These are phyloP conservation scores for Colletotrichum trifolii DNA, from an alignment of 2,329 filamentous ascomycete genomes.

Conservation along the genomic window DNA sequence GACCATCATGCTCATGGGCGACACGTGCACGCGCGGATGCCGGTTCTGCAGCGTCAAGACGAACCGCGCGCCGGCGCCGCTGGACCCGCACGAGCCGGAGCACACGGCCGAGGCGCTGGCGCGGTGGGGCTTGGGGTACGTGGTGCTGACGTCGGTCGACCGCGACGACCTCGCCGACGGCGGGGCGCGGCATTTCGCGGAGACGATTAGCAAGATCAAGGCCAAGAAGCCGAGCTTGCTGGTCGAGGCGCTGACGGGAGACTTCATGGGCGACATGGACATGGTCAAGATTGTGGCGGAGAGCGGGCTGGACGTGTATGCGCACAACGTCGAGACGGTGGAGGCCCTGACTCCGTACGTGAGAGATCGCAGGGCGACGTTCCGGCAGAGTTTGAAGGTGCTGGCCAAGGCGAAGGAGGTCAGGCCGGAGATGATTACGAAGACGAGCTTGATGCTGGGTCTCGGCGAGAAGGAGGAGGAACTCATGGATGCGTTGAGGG, in stretches of 20 bases:
- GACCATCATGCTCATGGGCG: conserved; percentile 99
- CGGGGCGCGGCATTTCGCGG: conserved; percentile 88
- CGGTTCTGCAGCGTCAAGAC: conserved; percentile 99
- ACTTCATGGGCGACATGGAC: conserved; percentile 86
- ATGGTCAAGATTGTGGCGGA: conserved; percentile 87
- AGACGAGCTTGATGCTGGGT: conserved; percentile 97
- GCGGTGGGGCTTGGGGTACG: conserved; percentile 94
- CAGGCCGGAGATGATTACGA: conserved; percentile 85
- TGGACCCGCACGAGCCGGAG: conserved; percentile 97
- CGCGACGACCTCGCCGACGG: conserved; percentile 92
- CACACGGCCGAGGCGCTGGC: conserved; percentile 93
- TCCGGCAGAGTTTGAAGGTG: conserved; percentile 85
- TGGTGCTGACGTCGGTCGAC: conserved; percentile 93
- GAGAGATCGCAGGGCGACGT: conserved; percentile 88
- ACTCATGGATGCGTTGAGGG: conserved; percentile 79
- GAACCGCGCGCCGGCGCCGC: conserved; percentile 75
- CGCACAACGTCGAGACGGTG: conserved; percentile 96
- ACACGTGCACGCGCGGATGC: conserved; percentile 96
- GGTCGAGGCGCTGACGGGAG: conserved; percentile 87
- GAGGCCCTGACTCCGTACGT: conserved; percentile 91
- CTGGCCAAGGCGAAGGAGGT: conserved; percentile 84
- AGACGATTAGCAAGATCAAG: conserved; percentile 96
- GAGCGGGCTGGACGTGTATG: conserved; percentile 94
- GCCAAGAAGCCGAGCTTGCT: conserved; percentile 80
- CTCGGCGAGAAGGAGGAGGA: conserved; percentile 92